Evolutionary conservation across 441 rosid species (phyloP).

Genomic region (Gossypium gossypioides): DNA sequence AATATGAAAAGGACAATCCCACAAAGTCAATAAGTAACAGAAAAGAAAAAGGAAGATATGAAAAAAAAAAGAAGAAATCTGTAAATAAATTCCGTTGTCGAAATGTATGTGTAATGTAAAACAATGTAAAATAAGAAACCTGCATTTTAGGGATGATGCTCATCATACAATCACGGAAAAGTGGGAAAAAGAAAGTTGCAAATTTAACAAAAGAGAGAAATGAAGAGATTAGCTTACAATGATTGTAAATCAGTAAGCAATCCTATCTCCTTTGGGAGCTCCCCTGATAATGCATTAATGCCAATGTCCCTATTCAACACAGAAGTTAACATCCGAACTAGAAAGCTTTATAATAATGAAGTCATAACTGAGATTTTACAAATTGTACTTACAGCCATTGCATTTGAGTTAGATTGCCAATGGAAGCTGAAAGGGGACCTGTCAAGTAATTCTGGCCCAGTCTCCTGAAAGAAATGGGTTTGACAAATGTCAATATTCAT

Average conservation of each 20-base stretch:
- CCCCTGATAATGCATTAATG: conserved; percentile 36
- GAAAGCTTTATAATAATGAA: neutral
- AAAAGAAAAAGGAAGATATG: neutral
- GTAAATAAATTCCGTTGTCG: neutral
- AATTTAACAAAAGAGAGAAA: neutral
- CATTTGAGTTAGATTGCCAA: conserved; percentile 40
- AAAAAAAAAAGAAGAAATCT: neutral
- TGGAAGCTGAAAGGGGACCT: conserved; percentile 36
- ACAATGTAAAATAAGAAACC: neutral
- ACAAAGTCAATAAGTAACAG: neutral
- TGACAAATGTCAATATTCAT: neutral
- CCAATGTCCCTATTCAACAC: conserved; percentile 24
- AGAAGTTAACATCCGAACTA: neutral
- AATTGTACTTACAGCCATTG: conserved; percentile 32
- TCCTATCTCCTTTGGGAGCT: conserved; percentile 50
- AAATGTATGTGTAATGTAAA: neutral
- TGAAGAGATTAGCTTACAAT: conserved; percentile 32
- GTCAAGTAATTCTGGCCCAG: conserved; percentile 41
- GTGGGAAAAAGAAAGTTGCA: neutral
- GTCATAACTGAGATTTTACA: neutral
- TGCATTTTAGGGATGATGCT: neutral
- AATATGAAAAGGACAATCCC: neutral
- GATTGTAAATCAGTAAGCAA: conserved; percentile 37
- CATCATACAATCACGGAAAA: neutral
- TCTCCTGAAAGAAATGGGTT: conserved; percentile 28